Conservation (phyloP, 331 rosid genomes). For the Malus hybrid region DNA sequence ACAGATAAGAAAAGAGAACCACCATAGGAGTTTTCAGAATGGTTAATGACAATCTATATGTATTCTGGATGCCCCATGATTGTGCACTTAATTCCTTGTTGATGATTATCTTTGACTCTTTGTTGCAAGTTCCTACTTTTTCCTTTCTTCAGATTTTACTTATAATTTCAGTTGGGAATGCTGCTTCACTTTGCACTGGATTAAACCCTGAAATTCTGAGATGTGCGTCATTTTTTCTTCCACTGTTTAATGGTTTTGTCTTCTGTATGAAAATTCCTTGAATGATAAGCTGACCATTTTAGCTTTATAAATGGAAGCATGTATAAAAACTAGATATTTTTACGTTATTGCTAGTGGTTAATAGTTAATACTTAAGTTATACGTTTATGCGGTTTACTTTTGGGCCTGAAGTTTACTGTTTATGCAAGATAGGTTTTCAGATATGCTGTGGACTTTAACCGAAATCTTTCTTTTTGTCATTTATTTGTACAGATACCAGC, state of each 20-base stretch:
- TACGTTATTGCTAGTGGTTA: no score
- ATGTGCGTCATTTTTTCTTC: background rate
- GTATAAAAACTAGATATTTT: no score
- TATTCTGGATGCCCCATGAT: background rate
- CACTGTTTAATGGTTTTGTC: no score
- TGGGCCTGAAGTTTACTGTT: background rate
- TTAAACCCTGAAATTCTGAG: background rate
- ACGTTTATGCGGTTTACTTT: background rate
- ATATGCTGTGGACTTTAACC: background rate
- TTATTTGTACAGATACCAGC: slow-evolving; percentile 5
- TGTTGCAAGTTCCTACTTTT: background rate
- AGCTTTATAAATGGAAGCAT: no score
- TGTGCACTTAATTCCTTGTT: background rate
- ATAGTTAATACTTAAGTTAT: no score
- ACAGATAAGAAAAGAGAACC: background rate
- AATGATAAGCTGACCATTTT: no score
- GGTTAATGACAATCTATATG: background rate
- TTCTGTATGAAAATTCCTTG: no score
- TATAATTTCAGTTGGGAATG: background rate
- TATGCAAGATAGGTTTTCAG: background rate
- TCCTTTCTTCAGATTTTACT: background rate
- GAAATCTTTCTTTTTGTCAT: background rate
- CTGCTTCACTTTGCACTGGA: background rate
- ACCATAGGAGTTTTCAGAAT: background rate
- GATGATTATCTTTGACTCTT: background rate